Percentiles rank a stretch among this genome's conserved stretches.
Evolutionary conservation across 805 yeast species (phyloP).

Genomic region (Candida easanensis): DNA sequence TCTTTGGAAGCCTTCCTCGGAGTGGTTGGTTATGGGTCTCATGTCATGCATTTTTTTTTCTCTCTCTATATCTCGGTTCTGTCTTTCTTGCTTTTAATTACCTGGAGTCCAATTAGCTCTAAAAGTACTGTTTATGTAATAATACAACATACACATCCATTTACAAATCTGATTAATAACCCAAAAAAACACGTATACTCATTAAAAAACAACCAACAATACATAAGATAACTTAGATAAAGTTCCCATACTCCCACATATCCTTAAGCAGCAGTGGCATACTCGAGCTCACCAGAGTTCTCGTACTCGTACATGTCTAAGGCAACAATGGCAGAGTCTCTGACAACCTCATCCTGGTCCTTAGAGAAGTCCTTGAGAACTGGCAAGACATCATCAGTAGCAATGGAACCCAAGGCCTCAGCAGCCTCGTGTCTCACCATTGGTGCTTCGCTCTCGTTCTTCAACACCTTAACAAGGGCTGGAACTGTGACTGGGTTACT

Average conservation of each 20-base stretch:
- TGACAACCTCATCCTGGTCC: conserved; percentile 85
- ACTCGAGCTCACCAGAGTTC: conserved; percentile 78
- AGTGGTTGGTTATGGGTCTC: conserved; percentile 4
- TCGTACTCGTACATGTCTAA: conserved; percentile 98
- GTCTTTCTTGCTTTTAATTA: not conserved
- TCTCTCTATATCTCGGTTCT: not conserved
- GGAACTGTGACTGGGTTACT: conserved; percentile 93
- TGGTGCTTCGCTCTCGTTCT: conserved; percentile 79
- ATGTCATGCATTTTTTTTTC: conserved; percentile 7
- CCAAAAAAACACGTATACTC: conserved; percentile 4
- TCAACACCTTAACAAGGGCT: conserved; percentile 75
- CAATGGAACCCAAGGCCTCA: conserved; percentile 96
- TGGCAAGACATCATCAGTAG: conserved; percentile 92
- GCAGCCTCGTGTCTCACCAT: conserved; percentile 99
- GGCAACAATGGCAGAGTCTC: conserved; percentile 96
- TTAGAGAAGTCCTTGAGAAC: conserved; percentile 73
- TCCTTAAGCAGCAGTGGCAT: conserved; percentile 37
- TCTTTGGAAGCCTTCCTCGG: too few species aligned
- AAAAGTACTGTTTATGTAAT: not conserved
- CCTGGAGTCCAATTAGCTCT: too few species aligned
- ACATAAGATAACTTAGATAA: not conserved
- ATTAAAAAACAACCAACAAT: conserved; percentile 3
- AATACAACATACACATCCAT: not conserved
- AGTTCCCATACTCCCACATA: not conserved
- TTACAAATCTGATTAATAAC: conserved; percentile 4